Conservation (phyloP, 2,329 filamentous ascomycete genomes). For the Shiraia bambusicola region DNA sequence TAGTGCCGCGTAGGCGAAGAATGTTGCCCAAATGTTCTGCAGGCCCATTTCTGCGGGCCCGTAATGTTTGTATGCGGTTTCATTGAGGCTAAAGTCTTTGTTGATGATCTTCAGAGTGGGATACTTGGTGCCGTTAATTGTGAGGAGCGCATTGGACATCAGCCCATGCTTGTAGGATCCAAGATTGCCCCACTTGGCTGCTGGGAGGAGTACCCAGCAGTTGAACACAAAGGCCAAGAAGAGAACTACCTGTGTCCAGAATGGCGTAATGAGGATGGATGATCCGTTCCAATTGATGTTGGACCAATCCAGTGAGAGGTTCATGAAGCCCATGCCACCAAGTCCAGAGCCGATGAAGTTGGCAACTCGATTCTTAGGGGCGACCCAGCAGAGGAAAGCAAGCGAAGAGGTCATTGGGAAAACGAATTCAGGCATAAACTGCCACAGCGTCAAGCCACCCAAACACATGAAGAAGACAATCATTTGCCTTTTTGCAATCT, state of each 20-base stretch:
- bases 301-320: conserved; percentile 62
- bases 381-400: conserved; percentile 65
- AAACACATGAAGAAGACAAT: conserved; percentile 59
- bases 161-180: conserved; percentile 55
- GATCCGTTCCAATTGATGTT: conserved; percentile 54
- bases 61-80: conserved; percentile 48
- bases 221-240: conserved; percentile 58
- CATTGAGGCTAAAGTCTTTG: conserved; percentile 51
- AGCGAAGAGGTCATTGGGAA: conserved; percentile 62
- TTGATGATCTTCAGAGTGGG: conserved; percentile 49
- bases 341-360: conserved; percentile 63
- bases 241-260: conserved; percentile 60
- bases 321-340: conserved; percentile 64
- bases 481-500: conserved; percentile 56
- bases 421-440: conserved; percentile 62
- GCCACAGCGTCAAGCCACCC: conserved; percentile 58
- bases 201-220: conserved; percentile 61
- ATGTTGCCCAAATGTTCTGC: conserved; percentile 60
- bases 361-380: conserved; percentile 57
- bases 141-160: conserved; percentile 60
- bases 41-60: conserved; percentile 61
- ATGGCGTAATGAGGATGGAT: conserved; percentile 53
- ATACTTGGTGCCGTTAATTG: conserved; percentile 52
- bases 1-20: conserved; percentile 63
- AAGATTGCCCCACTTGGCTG: conserved; percentile 60